Percentiles rank a stretch among this genome's conserved stretches.
These are phyloP conservation scores for Boletus austroedulis DNA, from an alignment of 1,284 basidiomycete species.

Conservation along the genomic window DNA sequence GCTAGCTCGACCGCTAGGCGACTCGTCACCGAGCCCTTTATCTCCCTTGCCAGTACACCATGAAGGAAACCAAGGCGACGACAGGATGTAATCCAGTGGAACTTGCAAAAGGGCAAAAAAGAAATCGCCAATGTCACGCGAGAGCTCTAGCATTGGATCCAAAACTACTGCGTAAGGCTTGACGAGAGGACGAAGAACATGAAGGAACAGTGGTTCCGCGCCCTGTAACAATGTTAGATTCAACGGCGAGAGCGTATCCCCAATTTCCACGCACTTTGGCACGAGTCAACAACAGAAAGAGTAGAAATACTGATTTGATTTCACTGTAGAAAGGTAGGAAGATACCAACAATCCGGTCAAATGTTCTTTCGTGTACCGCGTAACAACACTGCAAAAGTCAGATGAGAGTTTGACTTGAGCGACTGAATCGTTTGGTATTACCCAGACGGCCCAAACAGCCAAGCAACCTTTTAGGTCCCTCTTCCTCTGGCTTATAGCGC, in stretches of 20 bases:
- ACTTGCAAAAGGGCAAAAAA: conserved; percentile 52
- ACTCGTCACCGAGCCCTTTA: conserved; percentile 12
- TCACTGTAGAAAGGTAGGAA: conserved; percentile 79
- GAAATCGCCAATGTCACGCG: conserved; percentile 62
- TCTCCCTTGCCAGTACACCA: conserved; percentile 15
- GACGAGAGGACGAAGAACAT: conserved; percentile 66
- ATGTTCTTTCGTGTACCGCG: conserved; percentile 58
- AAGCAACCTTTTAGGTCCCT: conserved; percentile 79
- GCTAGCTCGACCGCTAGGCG: conserved; percentile 4
- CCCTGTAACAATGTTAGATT: conserved; percentile 47
- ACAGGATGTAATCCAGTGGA: conserved; percentile 48
- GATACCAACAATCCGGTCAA: conserved; percentile 60
- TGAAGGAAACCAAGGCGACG: conserved; percentile 41
- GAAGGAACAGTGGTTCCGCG: conserved; percentile 74
- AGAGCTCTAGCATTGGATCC: conserved; percentile 57
- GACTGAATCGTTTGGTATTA: conserved; percentile 37
- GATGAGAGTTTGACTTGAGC: conserved; percentile 18
- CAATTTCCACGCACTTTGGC: conserved; percentile 55
- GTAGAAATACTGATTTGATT: conserved; percentile 63
- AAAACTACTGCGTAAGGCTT: conserved; percentile 64
- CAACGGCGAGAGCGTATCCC: neutral
- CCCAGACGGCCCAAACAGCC: conserved; percentile 81
- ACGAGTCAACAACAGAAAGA: conserved; percentile 72
- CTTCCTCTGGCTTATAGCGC: conserved; percentile 70
- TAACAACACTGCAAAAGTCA: conserved; percentile 54